phyloP scores from a whole-genome alignment of 164 flowering plant species.

The Vitis riparia region DNA sequence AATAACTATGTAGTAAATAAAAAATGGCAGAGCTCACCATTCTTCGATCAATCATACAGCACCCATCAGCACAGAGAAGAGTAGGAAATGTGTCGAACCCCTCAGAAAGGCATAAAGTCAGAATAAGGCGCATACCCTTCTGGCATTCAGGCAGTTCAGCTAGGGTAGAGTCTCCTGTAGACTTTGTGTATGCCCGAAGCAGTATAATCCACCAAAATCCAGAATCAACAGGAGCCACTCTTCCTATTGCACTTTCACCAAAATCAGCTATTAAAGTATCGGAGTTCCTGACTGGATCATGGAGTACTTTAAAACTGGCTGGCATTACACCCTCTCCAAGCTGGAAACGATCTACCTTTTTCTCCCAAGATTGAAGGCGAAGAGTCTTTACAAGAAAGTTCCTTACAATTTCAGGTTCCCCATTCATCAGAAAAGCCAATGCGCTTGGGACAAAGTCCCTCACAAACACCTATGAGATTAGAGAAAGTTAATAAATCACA shows the following conservation, averaged over 20 bases:
- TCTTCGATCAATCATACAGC: constrained; percentile 86
- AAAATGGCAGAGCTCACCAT: constrained; percentile 51
- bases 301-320: constrained; percentile 85
- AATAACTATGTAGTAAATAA: background rate
- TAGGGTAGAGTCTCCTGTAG: constrained; percentile 69
- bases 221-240: constrained; percentile 92
- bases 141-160: constrained; percentile 79
- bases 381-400: constrained; percentile 78
- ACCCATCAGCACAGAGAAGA: constrained; percentile 85
- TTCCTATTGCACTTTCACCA: constrained; percentile 88
- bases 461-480: constrained; percentile 63
- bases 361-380: constrained; percentile 87
- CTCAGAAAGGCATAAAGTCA: constrained; percentile 77
- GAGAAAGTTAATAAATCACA: background rate
- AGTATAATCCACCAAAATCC: constrained; percentile 92
- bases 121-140: constrained; percentile 75
- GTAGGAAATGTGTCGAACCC: constrained; percentile 95
- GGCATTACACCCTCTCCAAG: constrained; percentile 94
- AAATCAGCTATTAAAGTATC: constrained; percentile 81
- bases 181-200: constrained; percentile 82
- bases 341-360: constrained; percentile 67
- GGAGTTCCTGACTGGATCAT: constrained; percentile 59
- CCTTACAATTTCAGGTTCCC: constrained; percentile 80
- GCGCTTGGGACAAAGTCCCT: constrained; percentile 90
- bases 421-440: constrained; percentile 81